A percentile compares a stretch with the other conserved stretches of the same genome.
Conservation (phyloP, 495 filamentous ascomycete species). For the Polyplosphaeria fusca region DNA sequence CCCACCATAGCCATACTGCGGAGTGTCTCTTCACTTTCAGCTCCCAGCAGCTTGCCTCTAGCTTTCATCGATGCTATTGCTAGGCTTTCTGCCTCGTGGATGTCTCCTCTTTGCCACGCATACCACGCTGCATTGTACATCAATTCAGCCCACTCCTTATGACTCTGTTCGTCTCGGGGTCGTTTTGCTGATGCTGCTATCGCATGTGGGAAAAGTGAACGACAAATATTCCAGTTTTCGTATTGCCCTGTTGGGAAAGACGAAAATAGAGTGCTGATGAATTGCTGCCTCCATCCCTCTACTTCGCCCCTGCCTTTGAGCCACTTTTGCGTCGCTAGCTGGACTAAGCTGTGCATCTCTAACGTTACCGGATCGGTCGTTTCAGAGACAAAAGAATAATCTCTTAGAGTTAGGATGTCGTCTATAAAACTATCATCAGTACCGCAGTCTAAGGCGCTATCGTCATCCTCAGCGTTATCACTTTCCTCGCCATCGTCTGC, state of each 20-base stretch:
- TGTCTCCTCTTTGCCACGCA: slow-evolving; percentile 6
- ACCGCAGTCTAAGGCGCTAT: background rate
- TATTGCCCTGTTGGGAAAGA: slow-evolving; percentile 43
- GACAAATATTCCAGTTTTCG: slow-evolving; percentile 36
- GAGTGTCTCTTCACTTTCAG: slow-evolving; percentile 9
- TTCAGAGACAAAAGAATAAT: slow-evolving; percentile 28
- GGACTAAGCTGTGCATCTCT: slow-evolving; percentile 51
- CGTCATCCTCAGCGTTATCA: background rate
- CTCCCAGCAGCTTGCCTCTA: slow-evolving; percentile 10
- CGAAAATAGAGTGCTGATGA: slow-evolving; percentile 40
- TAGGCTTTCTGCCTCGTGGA: slow-evolving; percentile 2
- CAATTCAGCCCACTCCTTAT: slow-evolving; percentile 30
- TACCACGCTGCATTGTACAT: slow-evolving; percentile 23
- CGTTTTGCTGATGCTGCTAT: slow-evolving; percentile 13
- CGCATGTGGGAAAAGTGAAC: slow-evolving; percentile 38
- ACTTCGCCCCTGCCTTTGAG: slow-evolving; percentile 39
- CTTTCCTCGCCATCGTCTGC: background rate
- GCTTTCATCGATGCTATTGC: background rate
- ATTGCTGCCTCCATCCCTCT: slow-evolving; percentile 43
- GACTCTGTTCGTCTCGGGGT: slow-evolving; percentile 9
- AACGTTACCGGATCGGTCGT: slow-evolving; percentile 32
- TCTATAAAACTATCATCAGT: slow-evolving; percentile 12
- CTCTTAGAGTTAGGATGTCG: slow-evolving; percentile 5
- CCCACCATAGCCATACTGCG: slow-evolving; percentile 10
- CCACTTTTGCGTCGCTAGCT: slow-evolving; percentile 47